Base-by-base conservation (phyloP, 192 early-diverging fungal genomes). In the Umbelopsis sp. region DNA sequence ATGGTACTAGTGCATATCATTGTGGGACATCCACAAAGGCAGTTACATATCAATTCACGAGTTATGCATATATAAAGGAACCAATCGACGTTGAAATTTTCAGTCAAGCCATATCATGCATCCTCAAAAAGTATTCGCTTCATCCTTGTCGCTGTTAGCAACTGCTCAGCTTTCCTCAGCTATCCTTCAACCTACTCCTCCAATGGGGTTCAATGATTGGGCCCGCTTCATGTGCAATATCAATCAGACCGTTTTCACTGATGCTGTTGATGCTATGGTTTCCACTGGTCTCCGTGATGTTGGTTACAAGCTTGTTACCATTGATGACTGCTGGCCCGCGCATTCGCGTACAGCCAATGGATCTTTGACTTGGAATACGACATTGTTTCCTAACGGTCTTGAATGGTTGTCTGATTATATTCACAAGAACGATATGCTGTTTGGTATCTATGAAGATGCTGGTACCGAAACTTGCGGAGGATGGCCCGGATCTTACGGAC, bases 131-230 rank as follows among this genome's bases (percentile, higher is more conserved):
- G 30, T 18, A 3, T 18, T 61, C 33, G 13, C 33, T 6, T n/a
- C 55, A 5, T 16, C 30, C 4, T 7, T 61, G 2, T 25, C 21
- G 15, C 55, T 61, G 12, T 35, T 61, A 16, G 12, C 25, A 6
- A 15, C 55, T 3, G 10, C 55, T 33, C 27, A 35, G 27, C 16
- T 61, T 8, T 61, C 55, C 1, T 11, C 55, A 35, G 21, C 55
- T 4, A 66, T 66, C 13, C 65, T 66, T 6, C 35, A 23, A 2
- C 44, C 65, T 1, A 47, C 46, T 27, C 65, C 65, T 13, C 78
- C 81, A 10, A 86, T 87, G 86, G 86, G 86, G 5, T 88, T 81
- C 79, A 86, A 86, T 78, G 79, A 78, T 46, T 88, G 87, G 87
- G 85, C 84, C 44, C 51, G 74, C n/a, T 86, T 76, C 61, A 82